A percentile compares a stretch with the other conserved stretches of the same genome.
Conservation (phyloP, 2,329 filamentous ascomycete genomes). For the Paramyrothecium sp. region DNA sequence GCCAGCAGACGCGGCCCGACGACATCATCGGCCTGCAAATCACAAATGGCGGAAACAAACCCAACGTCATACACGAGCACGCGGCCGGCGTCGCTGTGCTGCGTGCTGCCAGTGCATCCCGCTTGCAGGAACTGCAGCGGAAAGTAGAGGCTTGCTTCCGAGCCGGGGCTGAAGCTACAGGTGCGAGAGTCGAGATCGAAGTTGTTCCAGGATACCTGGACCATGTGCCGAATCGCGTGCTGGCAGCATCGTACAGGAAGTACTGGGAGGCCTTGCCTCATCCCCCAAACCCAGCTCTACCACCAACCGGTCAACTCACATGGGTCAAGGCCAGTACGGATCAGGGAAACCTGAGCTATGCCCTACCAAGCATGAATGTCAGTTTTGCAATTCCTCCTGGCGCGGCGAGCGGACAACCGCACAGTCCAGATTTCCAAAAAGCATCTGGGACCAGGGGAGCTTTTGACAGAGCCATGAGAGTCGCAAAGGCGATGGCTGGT, state of each 20-base stretch:
- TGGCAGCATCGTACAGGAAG: slow-evolving; percentile 42
- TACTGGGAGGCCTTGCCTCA: slow-evolving; percentile 41
- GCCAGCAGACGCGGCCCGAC: slow-evolving; percentile 54
- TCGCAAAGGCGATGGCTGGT: slow-evolving; percentile 18
- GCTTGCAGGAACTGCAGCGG: slow-evolving; percentile 27
- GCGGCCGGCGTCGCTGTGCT: slow-evolving; percentile 35
- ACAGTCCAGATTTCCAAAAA: slow-evolving; percentile 18
- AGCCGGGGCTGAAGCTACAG: slow-evolving; percentile 39
- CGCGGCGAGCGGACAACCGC: slow-evolving; percentile 11
- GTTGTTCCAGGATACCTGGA: slow-evolving; percentile 45
- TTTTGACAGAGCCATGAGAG: slow-evolving; percentile 17
- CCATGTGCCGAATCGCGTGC: slow-evolving; percentile 50
- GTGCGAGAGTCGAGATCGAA: slow-evolving; percentile 41
- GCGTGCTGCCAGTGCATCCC: slow-evolving; percentile 13
- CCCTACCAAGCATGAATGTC: slow-evolving; percentile 51
- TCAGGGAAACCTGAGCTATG: slow-evolving; percentile 58
- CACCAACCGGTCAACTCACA: slow-evolving; percentile 35
- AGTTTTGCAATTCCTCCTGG: slow-evolving; percentile 50
- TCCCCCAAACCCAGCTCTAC: slow-evolving; percentile 19
- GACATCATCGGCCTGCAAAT: slow-evolving; percentile 52
- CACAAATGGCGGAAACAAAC: slow-evolving; percentile 47
- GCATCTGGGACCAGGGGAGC: slow-evolving; percentile 16
- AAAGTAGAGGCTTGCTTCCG: slow-evolving; percentile 42
- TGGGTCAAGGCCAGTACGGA: slow-evolving; percentile 55
- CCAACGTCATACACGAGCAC: slow-evolving; percentile 56